Evolutionary conservation across 2,329 filamentous ascomycete genomes (phyloP).

Genomic region (Fusarium sp.): DNA sequence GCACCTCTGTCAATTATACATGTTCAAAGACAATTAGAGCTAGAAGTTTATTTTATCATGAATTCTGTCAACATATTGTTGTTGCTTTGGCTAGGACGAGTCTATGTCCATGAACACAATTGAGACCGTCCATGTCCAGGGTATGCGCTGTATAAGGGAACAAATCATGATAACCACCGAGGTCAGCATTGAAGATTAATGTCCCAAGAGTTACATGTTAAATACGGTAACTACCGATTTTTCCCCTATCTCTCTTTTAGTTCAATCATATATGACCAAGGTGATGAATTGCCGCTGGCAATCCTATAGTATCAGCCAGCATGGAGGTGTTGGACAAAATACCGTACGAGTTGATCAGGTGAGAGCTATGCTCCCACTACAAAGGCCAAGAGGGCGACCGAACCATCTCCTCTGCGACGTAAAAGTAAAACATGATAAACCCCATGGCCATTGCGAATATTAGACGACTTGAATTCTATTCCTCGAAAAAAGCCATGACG

Average conservation of each 20-base stretch:
- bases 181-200: background rate
- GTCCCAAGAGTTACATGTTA: background rate
- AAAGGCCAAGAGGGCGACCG: background rate
- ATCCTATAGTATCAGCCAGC: background rate
- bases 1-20: background rate
- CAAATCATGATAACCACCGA: background rate
- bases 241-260: background rate
- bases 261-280: background rate
- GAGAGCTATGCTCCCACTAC: background rate
- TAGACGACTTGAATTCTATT: background rate
- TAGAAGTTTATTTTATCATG: background rate
- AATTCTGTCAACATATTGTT: background rate
- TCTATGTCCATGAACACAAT: background rate
- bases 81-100: background rate
- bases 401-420: background rate
- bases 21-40: fast-evolving
- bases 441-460: background rate
- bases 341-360: background rate
- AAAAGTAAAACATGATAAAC: background rate
- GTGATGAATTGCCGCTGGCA: background rate
- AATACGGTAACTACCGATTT: background rate
- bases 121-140: background rate
- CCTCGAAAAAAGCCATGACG: background rate
- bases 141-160: background rate
- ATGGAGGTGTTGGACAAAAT: background rate